These are phyloP conservation scores for Rhynchosporium agropyri DNA, from an alignment of 2,329 filamentous ascomycete species.

Conservation along the genomic window DNA sequence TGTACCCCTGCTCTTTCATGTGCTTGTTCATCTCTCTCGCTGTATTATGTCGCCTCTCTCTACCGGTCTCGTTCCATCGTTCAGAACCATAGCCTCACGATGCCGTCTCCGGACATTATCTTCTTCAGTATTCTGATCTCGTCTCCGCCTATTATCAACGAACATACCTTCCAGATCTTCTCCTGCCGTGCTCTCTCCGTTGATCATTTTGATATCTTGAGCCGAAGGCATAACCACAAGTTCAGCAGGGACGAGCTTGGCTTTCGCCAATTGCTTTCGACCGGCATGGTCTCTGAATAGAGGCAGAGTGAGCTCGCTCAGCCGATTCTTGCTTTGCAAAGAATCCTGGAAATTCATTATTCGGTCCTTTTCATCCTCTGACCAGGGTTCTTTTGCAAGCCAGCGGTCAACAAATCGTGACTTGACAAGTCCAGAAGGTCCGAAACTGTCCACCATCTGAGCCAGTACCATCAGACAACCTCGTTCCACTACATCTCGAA, in stretches of 20 bases:
- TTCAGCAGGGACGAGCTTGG: slow-evolving; percentile 36
- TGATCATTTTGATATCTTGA: slow-evolving; percentile 48
- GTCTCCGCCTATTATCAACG: slow-evolving; percentile 45
- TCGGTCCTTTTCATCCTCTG: slow-evolving; percentile 55
- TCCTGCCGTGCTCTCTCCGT: slow-evolving; percentile 53
- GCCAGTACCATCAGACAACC: slow-evolving; percentile 60
- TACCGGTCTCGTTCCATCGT: slow-evolving; percentile 78
- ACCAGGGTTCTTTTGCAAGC: slow-evolving; percentile 75
- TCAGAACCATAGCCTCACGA: slow-evolving; percentile 87
- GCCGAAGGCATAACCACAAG: slow-evolving; percentile 48
- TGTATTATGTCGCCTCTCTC: slow-evolving; percentile 80
- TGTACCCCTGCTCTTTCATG: background rate
- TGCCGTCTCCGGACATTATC: slow-evolving; percentile 74
- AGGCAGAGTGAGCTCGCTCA: slow-evolving; percentile 52
- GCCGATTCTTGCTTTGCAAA: slow-evolving; percentile 31
- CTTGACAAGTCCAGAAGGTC: slow-evolving; percentile 59
- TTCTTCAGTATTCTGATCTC: slow-evolving; percentile 65
- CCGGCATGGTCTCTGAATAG: slow-evolving; percentile 39
- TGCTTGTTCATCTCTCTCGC: slow-evolving; percentile 30
- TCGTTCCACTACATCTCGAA: slow-evolving; percentile 64
- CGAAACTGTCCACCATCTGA: slow-evolving; percentile 57
- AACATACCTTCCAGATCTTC: slow-evolving; percentile 39
- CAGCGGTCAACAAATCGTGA: slow-evolving; percentile 71
- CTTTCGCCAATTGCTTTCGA: slow-evolving; percentile 36
- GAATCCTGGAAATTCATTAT: slow-evolving; percentile 53